Evolutionary conservation across 2,329 filamentous ascomycete species (phyloP), one percentile per base, ranked within the genome.

Genomic region (Penicillium sumatraense): DNA sequence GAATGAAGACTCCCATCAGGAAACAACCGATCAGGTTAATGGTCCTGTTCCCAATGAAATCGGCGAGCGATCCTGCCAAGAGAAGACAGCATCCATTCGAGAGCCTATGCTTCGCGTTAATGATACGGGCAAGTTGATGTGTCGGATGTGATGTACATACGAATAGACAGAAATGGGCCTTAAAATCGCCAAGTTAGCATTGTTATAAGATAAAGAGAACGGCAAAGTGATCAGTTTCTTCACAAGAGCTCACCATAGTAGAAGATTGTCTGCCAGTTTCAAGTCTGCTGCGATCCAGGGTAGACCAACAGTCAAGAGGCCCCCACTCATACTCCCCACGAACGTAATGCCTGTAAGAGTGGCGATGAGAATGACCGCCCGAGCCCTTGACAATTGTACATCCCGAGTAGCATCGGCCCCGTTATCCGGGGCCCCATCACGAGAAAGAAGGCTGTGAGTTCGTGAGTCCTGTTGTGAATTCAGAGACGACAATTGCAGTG

Each of bases 21-120:
- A 81, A 67, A 20, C 72, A 78, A 2, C 79, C 81, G 1, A 74
- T 67, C 3, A 82, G 69, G 50, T 81, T 79, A 62, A 82, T 76
- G 33, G 73, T 60, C 47, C 77, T 67, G 40, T 74, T 76, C 0
- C 82, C 82, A 3, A 83, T 71, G 0, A 81, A 75, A 67, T 84
- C 81, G 6, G 80, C 75, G 6, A 84, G 66, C 3, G 81, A 78
- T 3, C 82, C 82, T 3, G 76, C 74, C 2, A 83, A 64, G 1
- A 84, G 71, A 0, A 84, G 75, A 5, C 77, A 78, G 41, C 79
- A 80, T 44, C 78, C 80, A 49, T 76, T 77, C 0, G 79, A 79
- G 14, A 83, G 61, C 11, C 69, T 66, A 49, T 66, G 66, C 7
- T 2, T 14, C 29, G 6, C 11, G 23, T 59, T 26, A 59, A 21